Conservation (phyloP, 192 early-diverging fungal species). For the Umbelopsis sp. region DNA sequence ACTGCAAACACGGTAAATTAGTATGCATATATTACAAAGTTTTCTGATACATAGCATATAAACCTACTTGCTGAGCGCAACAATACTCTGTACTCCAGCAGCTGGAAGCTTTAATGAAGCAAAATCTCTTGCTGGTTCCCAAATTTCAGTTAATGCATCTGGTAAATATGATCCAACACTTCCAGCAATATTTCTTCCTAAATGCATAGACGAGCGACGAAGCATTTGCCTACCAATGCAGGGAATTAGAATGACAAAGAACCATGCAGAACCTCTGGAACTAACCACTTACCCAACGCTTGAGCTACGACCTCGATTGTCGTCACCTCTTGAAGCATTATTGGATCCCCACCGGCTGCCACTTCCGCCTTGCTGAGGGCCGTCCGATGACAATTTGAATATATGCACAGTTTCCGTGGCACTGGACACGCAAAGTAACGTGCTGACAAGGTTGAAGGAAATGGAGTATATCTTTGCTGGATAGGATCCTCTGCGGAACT, state of each 20-base stretch:
- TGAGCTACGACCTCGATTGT: slow-evolving; percentile 25
- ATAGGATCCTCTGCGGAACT: slow-evolving; percentile 95
- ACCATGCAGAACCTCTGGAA: background rate
- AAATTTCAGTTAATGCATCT: slow-evolving; percentile 86
- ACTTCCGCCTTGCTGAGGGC: slow-evolving; percentile 4
- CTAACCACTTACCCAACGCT: slow-evolving; percentile 44
- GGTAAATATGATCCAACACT: slow-evolving; percentile 88
- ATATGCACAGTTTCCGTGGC: slow-evolving; percentile 97
- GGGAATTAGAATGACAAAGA: background rate
- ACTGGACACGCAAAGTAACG: slow-evolving; percentile 81
- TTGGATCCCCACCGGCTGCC: slow-evolving; percentile 5
- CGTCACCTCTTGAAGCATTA: slow-evolving; percentile 4
- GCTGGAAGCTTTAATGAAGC: slow-evolving; percentile 88
- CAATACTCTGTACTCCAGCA: slow-evolving; percentile 72
- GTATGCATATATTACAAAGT: background rate
- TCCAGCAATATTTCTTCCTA: slow-evolving; percentile 71
- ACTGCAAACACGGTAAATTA: slow-evolving; percentile 25
- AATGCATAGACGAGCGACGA: slow-evolving; percentile 61
- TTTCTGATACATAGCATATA: background rate
- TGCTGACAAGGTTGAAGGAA: slow-evolving; percentile 75
- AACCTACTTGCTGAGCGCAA: slow-evolving; percentile 70
- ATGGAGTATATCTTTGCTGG: slow-evolving; percentile 91
- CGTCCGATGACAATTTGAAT: slow-evolving; percentile 65
- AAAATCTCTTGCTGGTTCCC: slow-evolving; percentile 95
- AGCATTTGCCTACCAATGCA: slow-evolving; percentile 45